Base-by-base conservation (phyloP, 306 rosid species). In the Dalbergia cochinchinensis region DNA sequence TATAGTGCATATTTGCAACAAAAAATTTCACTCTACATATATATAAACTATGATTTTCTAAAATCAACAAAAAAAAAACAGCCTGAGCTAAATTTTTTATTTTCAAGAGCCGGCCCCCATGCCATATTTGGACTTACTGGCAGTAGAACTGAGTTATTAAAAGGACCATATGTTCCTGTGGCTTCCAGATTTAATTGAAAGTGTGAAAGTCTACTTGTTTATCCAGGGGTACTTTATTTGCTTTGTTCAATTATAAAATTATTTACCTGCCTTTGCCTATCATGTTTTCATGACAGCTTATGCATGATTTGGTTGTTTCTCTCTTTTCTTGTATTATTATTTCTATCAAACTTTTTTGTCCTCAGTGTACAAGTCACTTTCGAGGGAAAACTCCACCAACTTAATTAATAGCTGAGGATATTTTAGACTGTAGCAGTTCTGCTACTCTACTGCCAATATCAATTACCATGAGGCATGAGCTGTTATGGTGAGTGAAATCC, bases 381-480 rank as follows among this genome's bases (percentile, higher is more conserved):
- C 42, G 14, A 26, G 57, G 45, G 71, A 1, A 67, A 68, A 80
- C 66, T 51, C 48, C 33, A 20, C 35, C 69, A 45, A 65, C 61
- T 80, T 66, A 11, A 7, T 16, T 31, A 82, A 55, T 76, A 62
- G 44, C 58, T 41, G 14, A 54, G 19, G 67, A 77, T 77, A 55
- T 34, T 55, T 66, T 53, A 77, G 53, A 16, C n/a, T 39, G 71
- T 31, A 65, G 54, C 41, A n/a, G 35, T 59, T 22, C 8, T 57
- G 15, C 55, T 65, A 20, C 55, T 65, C 68, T 4, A 77, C n/a
- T 62, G 60, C 71, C 64, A 22, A 54, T 44, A 54, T 62, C 77
- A 72, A 72, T 42, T 80, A 72, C 70, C 69, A 65, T 77, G 71
- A 73, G 69, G 70, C 69, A 65, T 77, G 71, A 73, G 69, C 80